These are phyloP conservation scores for Emmonsiellopsis sp. DNA, from an alignment of 2,329 filamentous ascomycete genomes.

Conservation along the genomic window DNA sequence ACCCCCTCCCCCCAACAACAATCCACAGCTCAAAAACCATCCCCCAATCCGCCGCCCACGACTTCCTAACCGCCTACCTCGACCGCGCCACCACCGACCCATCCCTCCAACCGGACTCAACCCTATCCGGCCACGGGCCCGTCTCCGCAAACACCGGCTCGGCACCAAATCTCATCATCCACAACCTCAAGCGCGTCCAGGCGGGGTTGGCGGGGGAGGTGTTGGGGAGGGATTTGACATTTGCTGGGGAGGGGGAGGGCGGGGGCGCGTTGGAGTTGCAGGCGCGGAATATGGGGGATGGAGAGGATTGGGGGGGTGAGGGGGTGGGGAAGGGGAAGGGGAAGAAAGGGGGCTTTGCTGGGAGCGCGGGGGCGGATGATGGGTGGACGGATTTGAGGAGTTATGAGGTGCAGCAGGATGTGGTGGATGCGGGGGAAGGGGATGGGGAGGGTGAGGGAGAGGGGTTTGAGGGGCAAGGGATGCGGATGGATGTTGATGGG, in stretches of 20 bases:
- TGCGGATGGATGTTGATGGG: slow-evolving; percentile 28
- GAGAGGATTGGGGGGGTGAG: slow-evolving; percentile 25
- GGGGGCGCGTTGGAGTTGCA: slow-evolving; percentile 2
- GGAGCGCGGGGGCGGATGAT: not conserved
- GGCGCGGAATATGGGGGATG: slow-evolving; percentile 3
- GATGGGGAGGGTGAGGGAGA: slow-evolving; percentile 15
- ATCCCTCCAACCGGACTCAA: slow-evolving; percentile 34
- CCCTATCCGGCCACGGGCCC: slow-evolving; percentile 34
- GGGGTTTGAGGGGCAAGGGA: slow-evolving; percentile 19
- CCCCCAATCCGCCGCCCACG: slow-evolving; percentile 29
- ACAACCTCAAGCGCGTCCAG: slow-evolving; percentile 37
- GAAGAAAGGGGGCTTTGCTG: not conserved
- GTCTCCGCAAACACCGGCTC: slow-evolving; percentile 31
- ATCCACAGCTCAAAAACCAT: slow-evolving; percentile 26
- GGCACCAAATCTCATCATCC: slow-evolving; percentile 33
- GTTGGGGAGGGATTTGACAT: slow-evolving; percentile 30
- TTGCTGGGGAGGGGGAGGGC: slow-evolving; percentile 10
- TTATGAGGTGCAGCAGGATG: slow-evolving; percentile 30
- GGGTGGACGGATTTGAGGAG: slow-evolving; percentile 20
- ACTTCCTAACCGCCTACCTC: slow-evolving; percentile 35
- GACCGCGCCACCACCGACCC: slow-evolving; percentile 32
- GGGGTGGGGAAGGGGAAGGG: slow-evolving; percentile 12
- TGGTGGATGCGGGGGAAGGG: slow-evolving; percentile 21
- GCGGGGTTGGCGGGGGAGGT: slow-evolving; percentile 34
- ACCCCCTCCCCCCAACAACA: slow-evolving; percentile 28